phyloP scores from a whole-genome alignment of 202 grass and related monocot genomes.

The Digitaria exilis region DNA sequence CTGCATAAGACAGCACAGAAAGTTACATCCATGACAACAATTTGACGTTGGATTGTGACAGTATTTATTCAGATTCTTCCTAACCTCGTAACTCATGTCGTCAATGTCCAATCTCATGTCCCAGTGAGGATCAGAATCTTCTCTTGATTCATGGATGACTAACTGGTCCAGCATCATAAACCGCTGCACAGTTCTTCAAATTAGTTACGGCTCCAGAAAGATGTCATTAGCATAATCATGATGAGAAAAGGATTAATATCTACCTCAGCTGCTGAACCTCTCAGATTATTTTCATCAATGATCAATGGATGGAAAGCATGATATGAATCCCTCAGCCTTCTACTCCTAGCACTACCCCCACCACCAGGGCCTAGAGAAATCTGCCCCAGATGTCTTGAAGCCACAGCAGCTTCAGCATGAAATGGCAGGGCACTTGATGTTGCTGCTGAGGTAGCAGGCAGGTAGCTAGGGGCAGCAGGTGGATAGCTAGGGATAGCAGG shows the following conservation, averaged over 20 bases:
- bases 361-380: conserved; percentile 32
- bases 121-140: conserved; percentile 78
- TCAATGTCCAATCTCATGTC: conserved; percentile 94
- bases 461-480: conserved; percentile 36
- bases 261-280: conserved; percentile 61
- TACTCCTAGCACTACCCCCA: conserved; percentile 47
- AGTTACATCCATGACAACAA: conserved; percentile 1
- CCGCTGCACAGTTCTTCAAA: conserved; percentile 45
- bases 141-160: conserved; percentile 57
- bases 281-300: conserved; percentile 52
- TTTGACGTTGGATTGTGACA: neutral
- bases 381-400: conserved; percentile 60
- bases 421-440: conserved; percentile 43
- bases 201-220: conserved; percentile 17
- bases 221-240: neutral
- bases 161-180: conserved; percentile 62
- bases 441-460: conserved; percentile 40
- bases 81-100: conserved; percentile 95
- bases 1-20: conserved; percentile 44
- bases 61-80: conserved; percentile 3
- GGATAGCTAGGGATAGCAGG: conserved; percentile 33
- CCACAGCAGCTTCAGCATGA: conserved; percentile 47
- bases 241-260: conserved; percentile 6
- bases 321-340: conserved; percentile 62
- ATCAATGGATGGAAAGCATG: conserved; percentile 57